phyloP scores from a whole-genome alignment of 2,329 filamentous ascomycete genomes.

The Apiospora marii region DNA sequence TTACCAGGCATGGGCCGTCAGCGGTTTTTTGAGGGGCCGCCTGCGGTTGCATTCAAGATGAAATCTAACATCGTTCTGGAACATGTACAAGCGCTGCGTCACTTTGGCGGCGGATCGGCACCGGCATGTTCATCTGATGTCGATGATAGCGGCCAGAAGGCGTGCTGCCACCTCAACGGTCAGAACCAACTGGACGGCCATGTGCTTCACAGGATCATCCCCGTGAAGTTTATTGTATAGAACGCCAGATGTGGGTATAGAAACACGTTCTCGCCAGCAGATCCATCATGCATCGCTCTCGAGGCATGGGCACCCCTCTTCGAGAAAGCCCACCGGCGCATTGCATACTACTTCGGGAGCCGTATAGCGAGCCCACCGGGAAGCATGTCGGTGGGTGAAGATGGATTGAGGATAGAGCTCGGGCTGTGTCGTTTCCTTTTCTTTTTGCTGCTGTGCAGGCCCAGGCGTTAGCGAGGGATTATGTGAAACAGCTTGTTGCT shows the following conservation, averaged over 20 bases:
- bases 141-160: background rate
- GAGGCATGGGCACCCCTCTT: background rate
- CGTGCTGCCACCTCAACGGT: background rate
- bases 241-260: background rate
- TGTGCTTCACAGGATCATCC: conserved; percentile 9
- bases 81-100: background rate
- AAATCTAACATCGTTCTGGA: conserved; percentile 24
- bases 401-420: background rate
- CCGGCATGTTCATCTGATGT: conserved; percentile 25
- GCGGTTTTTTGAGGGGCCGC: conserved; percentile 6
- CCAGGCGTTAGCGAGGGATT: background rate
- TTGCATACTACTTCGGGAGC: conserved; percentile 9
- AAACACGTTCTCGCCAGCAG: background rate
- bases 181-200: background rate
- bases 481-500: conserved; percentile 22
- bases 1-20: conserved; percentile 13
- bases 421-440: background rate
- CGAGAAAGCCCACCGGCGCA: conserved; percentile 4
- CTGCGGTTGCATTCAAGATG: conserved; percentile 10
- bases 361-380: background rate
- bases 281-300: conserved; percentile 15
- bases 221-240: background rate
- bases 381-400: background rate
- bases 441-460: background rate
- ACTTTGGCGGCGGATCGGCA: conserved; percentile 20